Evolutionary conservation across 257 asterid species (phyloP).

Genomic region (Salvia hispanica): DNA sequence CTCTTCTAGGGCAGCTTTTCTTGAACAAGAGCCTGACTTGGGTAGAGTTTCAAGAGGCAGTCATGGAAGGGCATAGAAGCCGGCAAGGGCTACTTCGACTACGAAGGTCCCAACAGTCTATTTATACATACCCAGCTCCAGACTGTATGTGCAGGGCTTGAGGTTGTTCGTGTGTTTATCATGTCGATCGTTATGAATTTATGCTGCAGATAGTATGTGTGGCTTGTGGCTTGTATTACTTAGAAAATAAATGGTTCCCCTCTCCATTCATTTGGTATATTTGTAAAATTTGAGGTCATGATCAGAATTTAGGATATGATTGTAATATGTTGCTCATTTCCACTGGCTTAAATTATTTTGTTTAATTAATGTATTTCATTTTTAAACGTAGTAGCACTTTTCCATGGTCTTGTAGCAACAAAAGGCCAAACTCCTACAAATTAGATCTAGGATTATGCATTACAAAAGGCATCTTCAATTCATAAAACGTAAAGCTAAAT

Average conservation of each 20-base stretch:
- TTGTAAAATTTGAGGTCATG: conserved; percentile 31
- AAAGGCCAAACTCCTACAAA: not conserved
- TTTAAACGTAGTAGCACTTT: not conserved
- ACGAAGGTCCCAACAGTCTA: conserved; percentile 71
- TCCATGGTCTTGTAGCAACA: not conserved
- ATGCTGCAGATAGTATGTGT: conserved; percentile 7
- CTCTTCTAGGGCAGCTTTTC: conserved; percentile 82
- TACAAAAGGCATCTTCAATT: too few relatives aligned
- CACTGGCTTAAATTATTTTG: conserved; percentile 9
- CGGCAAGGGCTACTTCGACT: conserved; percentile 75
- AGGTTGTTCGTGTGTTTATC: conserved; percentile 3
- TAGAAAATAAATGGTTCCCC: conserved; percentile 31
- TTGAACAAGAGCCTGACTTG: conserved; percentile 77
- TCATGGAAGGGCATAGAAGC: conserved; percentile 75
- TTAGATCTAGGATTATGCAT: not conserved
- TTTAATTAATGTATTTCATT: not conserved
- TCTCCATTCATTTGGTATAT: conserved; percentile 18
- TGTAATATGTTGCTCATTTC: conserved; percentile 19
- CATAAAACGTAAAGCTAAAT: too few relatives aligned
- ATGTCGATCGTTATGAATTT: conserved; percentile 13
- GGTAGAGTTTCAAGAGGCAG: conserved; percentile 76
- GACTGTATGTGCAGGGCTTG: conserved; percentile 84
- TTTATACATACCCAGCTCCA: conserved; percentile 93
- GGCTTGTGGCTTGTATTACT: conserved; percentile 28
- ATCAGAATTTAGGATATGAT: conserved; percentile 26